Percentiles rank a stretch among this genome's conserved stretches.
Conservation (phyloP, 2,329 filamentous ascomycete genomes). For the Penicillium decumbens region DNA sequence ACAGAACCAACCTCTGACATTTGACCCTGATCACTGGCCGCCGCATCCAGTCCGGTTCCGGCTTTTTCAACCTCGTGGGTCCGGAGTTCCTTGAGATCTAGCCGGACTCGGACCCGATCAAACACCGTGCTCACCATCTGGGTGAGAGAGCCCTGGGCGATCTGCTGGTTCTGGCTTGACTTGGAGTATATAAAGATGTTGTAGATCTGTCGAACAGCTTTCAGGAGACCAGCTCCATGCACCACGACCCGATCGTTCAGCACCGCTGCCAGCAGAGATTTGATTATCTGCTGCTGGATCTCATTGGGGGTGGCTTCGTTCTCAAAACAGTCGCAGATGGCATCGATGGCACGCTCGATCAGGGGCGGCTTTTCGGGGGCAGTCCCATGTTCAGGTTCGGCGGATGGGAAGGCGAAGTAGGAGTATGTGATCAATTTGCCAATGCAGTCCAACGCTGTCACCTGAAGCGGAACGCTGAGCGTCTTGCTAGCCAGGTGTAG, state of each 20-base stretch:
- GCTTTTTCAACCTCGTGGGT: constrained; percentile 42
- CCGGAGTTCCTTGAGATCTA: constrained; percentile 81
- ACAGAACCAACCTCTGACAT: constrained; percentile 39
- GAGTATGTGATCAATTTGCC: constrained; percentile 98
- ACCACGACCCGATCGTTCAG: constrained; percentile 99
- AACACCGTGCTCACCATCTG: constrained; percentile 99
- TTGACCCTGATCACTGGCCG: constrained; percentile 47
- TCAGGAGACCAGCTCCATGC: constrained; percentile 89
- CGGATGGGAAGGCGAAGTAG: constrained; percentile 76
- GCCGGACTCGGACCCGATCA: constrained; percentile 79
- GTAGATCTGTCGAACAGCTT: constrained; percentile 96
- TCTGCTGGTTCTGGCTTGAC: constrained; percentile 89
- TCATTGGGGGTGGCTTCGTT: constrained; percentile 89
- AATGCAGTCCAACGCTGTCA: constrained; percentile 91
- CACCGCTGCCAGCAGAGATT: constrained; percentile 89
- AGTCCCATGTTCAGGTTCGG: constrained; percentile 30
- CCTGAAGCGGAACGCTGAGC: constrained; percentile 77
- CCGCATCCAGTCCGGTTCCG: constrained; percentile 32
- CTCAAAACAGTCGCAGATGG: constrained; percentile 98
- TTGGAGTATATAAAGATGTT: constrained; percentile 97
- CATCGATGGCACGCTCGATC: constrained; percentile 96
- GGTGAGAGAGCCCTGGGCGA: constrained; percentile 91
- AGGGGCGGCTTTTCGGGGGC: constrained; percentile 58
- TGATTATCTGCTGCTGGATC: constrained; percentile 96
- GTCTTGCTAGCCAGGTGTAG: constrained; percentile 85